A percentile compares a stretch with the other conserved stretches of the same genome.
These are phyloP conservation scores for Candida montana DNA, from an alignment of 805 yeast species.

Conservation along the genomic window DNA sequence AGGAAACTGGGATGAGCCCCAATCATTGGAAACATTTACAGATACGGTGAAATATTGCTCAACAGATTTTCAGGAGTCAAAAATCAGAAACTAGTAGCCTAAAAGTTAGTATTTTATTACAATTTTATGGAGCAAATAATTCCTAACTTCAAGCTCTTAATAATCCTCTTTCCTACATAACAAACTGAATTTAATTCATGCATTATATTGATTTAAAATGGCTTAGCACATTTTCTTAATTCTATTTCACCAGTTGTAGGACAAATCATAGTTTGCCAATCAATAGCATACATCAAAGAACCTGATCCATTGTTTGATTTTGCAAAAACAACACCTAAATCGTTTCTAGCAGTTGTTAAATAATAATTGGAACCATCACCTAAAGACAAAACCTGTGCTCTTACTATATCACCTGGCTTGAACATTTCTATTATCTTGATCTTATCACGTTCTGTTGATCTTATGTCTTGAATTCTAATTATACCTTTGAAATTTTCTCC, in stretches of 20 bases:
- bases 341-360: conserved; percentile 82
- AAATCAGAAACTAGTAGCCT: no score
- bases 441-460: conserved; percentile 87
- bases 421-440: conserved; percentile 75
- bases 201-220: conserved; percentile 36
- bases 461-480: conserved; percentile 79
- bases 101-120: no score
- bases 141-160: no score
- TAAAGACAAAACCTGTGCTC: conserved; percentile 73
- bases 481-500: conserved; percentile 89
- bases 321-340: conserved; percentile 91
- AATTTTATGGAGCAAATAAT: no score
- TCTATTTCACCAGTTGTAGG: conserved; percentile 71
- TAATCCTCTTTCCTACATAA: no score
- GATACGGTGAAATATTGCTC: no score
- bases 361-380: conserved; percentile 95
- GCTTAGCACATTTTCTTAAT: conserved; percentile 87
- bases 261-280: conserved; percentile 93
- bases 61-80: no score
- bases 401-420: conserved; percentile 87
- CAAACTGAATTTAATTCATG: no score
- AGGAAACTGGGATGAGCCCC: no score
- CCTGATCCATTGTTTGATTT: conserved; percentile 62
- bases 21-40: no score
- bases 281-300: conserved; percentile 76